phyloP scores from a whole-genome alignment of 768 basidiomycete genomes.

The Favolaschia claudopus region DNA sequence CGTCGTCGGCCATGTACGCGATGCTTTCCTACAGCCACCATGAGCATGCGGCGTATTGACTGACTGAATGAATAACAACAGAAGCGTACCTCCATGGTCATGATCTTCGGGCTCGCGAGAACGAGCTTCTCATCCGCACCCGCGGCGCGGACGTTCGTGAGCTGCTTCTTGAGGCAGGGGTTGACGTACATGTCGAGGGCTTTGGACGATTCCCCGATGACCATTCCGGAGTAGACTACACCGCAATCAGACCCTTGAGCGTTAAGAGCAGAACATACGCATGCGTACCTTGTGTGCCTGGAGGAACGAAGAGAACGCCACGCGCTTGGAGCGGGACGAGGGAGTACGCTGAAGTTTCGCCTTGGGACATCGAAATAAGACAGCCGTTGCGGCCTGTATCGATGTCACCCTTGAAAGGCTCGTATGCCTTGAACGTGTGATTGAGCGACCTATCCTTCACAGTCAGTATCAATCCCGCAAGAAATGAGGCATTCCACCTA shows the following conservation, averaged over 20 bases:
- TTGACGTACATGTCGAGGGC: constrained; percentile 55
- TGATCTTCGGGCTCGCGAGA: constrained; percentile 48
- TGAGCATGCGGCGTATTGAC: background rate
- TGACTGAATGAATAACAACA: background rate
- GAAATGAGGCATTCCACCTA: constrained; percentile 21
- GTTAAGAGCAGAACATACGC: background rate
- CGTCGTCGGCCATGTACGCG: constrained; percentile 58
- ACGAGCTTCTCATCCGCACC: constrained; percentile 60
- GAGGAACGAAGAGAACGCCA: constrained; percentile 54
- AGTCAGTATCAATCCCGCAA: background rate
- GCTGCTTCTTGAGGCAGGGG: constrained; percentile 56
- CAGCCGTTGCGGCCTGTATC: constrained; percentile 58
- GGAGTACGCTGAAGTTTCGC: constrained; percentile 55
- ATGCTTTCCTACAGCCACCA: constrained; percentile 36
- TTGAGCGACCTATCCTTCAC: constrained; percentile 49
- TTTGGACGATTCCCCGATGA: constrained; percentile 58
- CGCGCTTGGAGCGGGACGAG: constrained; percentile 59
- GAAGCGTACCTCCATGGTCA: constrained; percentile 49
- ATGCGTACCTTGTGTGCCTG: constrained; percentile 47
- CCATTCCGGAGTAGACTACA: constrained; percentile 59
- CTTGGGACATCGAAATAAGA: constrained; percentile 54
- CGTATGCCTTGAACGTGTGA: constrained; percentile 60
- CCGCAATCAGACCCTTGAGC: background rate
- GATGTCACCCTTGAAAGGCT: constrained; percentile 50
- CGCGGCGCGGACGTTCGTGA: constrained; percentile 58